A percentile compares a stretch with the other conserved stretches of the same genome.
Conservation (phyloP, 2,329 filamentous ascomycete species). For the Lithohypha guttulata region DNA sequence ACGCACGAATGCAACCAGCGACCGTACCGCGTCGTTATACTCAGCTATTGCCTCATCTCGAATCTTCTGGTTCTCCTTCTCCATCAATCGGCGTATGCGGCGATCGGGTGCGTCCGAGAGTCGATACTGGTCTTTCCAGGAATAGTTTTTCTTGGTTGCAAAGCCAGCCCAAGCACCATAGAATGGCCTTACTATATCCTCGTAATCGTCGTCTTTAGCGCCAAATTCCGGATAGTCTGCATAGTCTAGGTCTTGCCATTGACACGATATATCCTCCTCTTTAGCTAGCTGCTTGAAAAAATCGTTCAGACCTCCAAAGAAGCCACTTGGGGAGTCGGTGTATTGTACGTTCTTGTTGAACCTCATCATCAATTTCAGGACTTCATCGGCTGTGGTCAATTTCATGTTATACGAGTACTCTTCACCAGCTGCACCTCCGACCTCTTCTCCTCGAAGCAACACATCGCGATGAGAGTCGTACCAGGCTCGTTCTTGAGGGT, state of each 20-base stretch:
- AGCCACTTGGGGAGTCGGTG: constrained; percentile 67
- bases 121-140: constrained; percentile 80
- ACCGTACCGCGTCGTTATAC: constrained; percentile 85
- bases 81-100: constrained; percentile 70
- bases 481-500: constrained; percentile 92
- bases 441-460: constrained; percentile 58
- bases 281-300: constrained; percentile 69
- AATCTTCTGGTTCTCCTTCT: constrained; percentile 82
- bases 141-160: constrained; percentile 71
- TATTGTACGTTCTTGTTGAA: constrained; percentile 73
- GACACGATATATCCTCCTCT: constrained; percentile 67
- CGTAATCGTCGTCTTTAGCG: constrained; percentile 60
- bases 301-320: constrained; percentile 68
- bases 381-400: constrained; percentile 69
- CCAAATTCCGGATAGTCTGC: constrained; percentile 76
- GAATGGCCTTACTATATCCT: constrained; percentile 66
- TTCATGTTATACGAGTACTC: constrained; percentile 58
- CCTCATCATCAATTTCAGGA: constrained; percentile 64
- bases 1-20: constrained; percentile 75
- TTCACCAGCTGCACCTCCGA: constrained; percentile 32
- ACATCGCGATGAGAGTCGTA: constrained; percentile 89
- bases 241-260: constrained; percentile 52
- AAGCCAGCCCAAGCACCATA: constrained; percentile 75
- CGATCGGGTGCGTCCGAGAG: constrained; percentile 81
- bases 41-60: constrained; percentile 74